These are phyloP conservation scores for Castanea sativa DNA, from an alignment of 306 rosid species.

Conservation along the genomic window DNA sequence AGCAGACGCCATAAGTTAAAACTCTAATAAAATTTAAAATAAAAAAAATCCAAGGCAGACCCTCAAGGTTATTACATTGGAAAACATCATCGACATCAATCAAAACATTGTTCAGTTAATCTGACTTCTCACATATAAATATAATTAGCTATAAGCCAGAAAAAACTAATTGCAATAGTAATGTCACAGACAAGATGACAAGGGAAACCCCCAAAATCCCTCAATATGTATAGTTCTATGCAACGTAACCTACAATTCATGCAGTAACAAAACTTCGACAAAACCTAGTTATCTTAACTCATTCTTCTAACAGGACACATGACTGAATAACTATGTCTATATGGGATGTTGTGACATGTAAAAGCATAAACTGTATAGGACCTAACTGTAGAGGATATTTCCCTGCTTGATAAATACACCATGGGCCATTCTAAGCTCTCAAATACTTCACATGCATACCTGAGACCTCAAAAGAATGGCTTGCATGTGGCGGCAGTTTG, in stretches of 20 bases:
- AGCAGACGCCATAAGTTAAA: fast-evolving
- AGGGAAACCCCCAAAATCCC: background rate
- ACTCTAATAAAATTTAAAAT: too few relatives aligned
- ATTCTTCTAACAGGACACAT: background rate
- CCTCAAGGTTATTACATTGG: too few relatives aligned
- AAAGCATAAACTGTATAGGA: background rate
- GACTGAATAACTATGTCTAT: background rate
- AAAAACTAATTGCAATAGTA: background rate
- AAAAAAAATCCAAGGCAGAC: too few relatives aligned
- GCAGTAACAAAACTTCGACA: background rate
- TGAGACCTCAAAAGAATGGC: slow-evolving; percentile 11
- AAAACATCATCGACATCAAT: too few relatives aligned
- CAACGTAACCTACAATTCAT: background rate
- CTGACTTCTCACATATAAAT: too few relatives aligned
- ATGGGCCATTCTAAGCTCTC: background rate
- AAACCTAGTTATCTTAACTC: background rate
- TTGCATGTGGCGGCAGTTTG: slow-evolving; percentile 39
- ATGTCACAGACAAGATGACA: background rate
- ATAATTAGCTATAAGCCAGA: too few relatives aligned
- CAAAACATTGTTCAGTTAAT: too few relatives aligned
- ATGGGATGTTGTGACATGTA: background rate
- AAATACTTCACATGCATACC: background rate
- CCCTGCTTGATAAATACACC: background rate
- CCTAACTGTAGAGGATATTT: background rate
- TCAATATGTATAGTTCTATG: too few relatives aligned